Evolutionary conservation across 257 asterid species (phyloP), one percentile per base, ranked within the genome.

Genomic region (Rehmannia glutinosa): DNA sequence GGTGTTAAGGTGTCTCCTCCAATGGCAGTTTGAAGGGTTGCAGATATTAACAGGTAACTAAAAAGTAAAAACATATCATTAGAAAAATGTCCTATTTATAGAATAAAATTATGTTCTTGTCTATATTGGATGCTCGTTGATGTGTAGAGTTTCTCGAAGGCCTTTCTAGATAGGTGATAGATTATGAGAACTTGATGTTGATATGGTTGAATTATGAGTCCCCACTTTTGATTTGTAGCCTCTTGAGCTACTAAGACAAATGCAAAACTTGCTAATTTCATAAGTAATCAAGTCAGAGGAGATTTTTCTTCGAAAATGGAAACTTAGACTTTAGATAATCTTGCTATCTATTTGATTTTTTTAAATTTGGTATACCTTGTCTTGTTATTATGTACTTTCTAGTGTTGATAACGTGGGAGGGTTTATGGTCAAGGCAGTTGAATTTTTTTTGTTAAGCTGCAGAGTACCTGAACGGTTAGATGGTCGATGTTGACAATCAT

Each of bases 1-100:
- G 75, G 70, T 8, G 33, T 2, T 51, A 78, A 74, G 59, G 77
- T 54, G 65, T 78, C 73, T 2, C 21, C 9, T 8, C 72, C 69
- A 52, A 12, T 11, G 62, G 53, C 32, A 16, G 70, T 23, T 20
- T 46, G 24, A 2, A 12, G 12, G 38, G 33, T 2, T 21, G 16
- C 12, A 13, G 68, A 23, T 11, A 61, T 10, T 8, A 61, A 25
- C 32, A 41, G 28, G 67, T 36, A 61, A 61, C 30, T 27, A 4
- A 27, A 27, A 27, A 27, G 2, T 2, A 27, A 27, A 2, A 1
- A 4, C 30, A 27, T n/a, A n/a, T n/a, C n/a, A n/a, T n/a, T n/a
- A n/a, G 30, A 27, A 27, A 27, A 27, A 27, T 27, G 30, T 27
- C 30, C 30, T 27, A 27, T 27, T 27, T 27, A 27, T 4, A 27